Evolutionary conservation across 1,139 yeast genomes (phyloP).

Genomic region (Meyerozyma sp.): DNA sequence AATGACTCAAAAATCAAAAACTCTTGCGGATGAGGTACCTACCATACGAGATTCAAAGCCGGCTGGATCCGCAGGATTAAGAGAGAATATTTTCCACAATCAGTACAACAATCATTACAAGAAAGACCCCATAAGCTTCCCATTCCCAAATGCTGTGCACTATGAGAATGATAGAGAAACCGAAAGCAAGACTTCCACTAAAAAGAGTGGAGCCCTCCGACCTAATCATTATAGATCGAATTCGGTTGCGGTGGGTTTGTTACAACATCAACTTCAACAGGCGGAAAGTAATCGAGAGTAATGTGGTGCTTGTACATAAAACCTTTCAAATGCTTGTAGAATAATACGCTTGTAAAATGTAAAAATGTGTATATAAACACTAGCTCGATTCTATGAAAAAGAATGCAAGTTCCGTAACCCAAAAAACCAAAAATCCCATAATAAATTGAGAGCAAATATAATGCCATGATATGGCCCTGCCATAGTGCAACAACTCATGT

Average conservation of each 20-base stretch:
- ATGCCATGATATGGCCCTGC: constrained; percentile 1
- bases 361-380: background rate
- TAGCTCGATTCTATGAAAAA: background rate
- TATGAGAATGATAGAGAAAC: constrained; percentile 31
- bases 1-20: background rate
- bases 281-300: background rate
- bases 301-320: background rate
- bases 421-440: background rate
- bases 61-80: background rate
- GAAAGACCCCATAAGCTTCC: constrained; percentile 33
- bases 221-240: constrained; percentile 34
- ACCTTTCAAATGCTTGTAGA: background rate
- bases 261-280: constrained; percentile 21
- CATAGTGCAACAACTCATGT: background rate
- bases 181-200: constrained; percentile 14
- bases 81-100: constrained; percentile 8
- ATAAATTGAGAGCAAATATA: background rate
- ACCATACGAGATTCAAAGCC: background rate
- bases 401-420: constrained; percentile 1
- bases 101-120: constrained; percentile 44
- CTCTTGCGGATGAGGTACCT: background rate
- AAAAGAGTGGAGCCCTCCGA: constrained; percentile 16
- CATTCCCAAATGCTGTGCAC: constrained; percentile 40
- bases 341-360: background rate
- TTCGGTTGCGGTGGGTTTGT: constrained; percentile 37